phyloP scores from a whole-genome alignment of 768 basidiomycete species.

The Cystofilobasidium macerans region DNA sequence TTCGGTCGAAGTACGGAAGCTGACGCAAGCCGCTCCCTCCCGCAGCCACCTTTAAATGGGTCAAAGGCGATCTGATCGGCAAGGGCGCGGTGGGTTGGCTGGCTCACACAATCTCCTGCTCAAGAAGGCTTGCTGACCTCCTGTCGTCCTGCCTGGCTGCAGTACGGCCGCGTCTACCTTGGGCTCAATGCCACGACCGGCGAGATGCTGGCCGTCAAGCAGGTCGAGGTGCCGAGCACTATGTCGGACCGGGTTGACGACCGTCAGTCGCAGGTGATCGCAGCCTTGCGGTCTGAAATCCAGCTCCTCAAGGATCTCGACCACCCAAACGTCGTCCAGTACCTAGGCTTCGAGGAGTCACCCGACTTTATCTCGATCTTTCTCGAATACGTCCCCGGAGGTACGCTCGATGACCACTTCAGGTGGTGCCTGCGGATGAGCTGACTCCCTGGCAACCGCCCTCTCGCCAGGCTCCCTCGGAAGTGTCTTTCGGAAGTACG shows the following conservation, averaged over 20 bases:
- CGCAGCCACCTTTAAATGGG: conserved; percentile 89
- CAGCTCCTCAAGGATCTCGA: conserved; percentile 93
- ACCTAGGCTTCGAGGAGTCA: conserved; percentile 50
- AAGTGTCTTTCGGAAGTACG: conserved; percentile 76
- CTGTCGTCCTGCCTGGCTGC: neutral
- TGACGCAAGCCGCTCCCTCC: too few relatives aligned
- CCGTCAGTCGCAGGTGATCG: conserved; percentile 71
- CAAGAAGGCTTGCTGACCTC: neutral
- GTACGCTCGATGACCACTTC: neutral
- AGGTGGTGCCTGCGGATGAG: too few relatives aligned
- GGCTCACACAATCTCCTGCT: too few relatives aligned
- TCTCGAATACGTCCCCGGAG: conserved; percentile 96
- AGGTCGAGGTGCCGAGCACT: conserved; percentile 88
- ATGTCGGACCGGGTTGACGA: conserved; percentile 81
- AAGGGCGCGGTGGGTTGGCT: conserved; percentile 60
- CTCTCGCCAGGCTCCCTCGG: conserved; percentile 54
- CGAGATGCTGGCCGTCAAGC: conserved; percentile 99
- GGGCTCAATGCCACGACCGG: conserved; percentile 92
- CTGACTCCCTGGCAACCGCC: neutral
- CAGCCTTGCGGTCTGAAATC: conserved; percentile 87
- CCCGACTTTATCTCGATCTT: conserved; percentile 50
- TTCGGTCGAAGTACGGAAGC: neutral
- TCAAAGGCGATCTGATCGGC: conserved; percentile 92
- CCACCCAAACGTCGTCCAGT: conserved; percentile 94
- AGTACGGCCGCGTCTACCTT: conserved; percentile 86